phyloP scores from a whole-genome alignment of 306 rosid genomes.

The Bauhinia variegata region DNA sequence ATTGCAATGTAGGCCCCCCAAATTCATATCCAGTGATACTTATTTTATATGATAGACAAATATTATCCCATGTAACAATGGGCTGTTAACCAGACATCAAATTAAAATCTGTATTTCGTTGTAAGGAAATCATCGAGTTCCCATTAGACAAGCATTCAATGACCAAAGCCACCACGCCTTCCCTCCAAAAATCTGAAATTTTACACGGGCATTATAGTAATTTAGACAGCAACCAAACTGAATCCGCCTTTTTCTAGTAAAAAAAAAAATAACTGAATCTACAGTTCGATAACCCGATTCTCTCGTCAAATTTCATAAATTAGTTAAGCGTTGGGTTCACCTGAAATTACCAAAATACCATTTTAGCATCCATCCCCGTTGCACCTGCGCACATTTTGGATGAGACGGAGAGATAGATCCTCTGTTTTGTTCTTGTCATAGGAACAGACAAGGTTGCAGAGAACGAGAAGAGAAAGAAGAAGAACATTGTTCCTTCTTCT shows the following conservation, averaged over 20 bases:
- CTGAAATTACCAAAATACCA: conserved; percentile 38
- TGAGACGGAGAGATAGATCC: conserved; percentile 40
- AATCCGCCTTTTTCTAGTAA: conserved; percentile 27
- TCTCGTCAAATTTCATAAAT: conserved; percentile 37
- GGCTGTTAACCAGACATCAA: too few species aligned
- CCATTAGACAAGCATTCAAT: too few species aligned
- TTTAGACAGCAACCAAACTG: background rate
- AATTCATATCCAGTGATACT: too few species aligned
- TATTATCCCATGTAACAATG: too few species aligned
- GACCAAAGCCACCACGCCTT: too few species aligned
- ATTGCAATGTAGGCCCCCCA: too few species aligned
- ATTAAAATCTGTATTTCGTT: too few species aligned
- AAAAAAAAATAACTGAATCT: conserved; percentile 21
- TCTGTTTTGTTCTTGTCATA: conserved; percentile 44
- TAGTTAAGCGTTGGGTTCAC: conserved; percentile 6
- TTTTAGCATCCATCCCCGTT: background rate
- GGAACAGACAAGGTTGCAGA: conserved; percentile 46
- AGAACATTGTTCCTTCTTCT: conserved; percentile 52
- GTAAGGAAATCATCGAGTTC: too few species aligned
- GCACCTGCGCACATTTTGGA: conserved; percentile 50
- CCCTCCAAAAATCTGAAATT: too few species aligned
- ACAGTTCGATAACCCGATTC: conserved; percentile 18
- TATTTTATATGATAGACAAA: too few species aligned
- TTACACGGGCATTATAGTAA: too few species aligned
- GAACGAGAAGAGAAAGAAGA: conserved; percentile 26